Percentiles rank a stretch among this genome's conserved stretches.
Evolutionary conservation across 1,284 basidiomycete species (phyloP).

Genomic region (Caloboletus firmus): DNA sequence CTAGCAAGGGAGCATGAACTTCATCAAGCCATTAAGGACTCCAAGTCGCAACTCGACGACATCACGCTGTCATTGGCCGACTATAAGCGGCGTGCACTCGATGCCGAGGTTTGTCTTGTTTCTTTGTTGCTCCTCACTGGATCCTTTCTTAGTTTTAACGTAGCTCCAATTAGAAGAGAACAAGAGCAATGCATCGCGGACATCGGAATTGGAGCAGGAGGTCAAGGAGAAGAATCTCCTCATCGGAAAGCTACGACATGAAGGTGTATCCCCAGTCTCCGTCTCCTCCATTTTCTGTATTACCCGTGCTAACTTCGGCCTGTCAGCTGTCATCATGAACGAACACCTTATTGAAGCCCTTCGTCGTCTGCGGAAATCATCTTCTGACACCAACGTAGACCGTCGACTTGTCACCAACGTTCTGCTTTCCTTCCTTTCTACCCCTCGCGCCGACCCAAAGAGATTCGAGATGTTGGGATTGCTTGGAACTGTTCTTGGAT

Average conservation of each 20-base stretch:
- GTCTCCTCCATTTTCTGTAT: background rate
- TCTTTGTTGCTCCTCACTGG: background rate
- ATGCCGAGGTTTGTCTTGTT: constrained; percentile 69
- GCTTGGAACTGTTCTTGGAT: constrained; percentile 85
- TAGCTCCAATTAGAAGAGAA: constrained; percentile 75
- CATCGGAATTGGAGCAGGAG: constrained; percentile 79
- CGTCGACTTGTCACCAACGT: constrained; percentile 93
- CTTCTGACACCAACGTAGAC: constrained; percentile 89
- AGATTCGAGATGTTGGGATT: constrained; percentile 96
- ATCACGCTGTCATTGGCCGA: constrained; percentile 77
- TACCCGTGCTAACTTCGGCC: background rate
- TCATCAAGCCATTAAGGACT: constrained; percentile 76
- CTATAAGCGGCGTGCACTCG: constrained; percentile 82
- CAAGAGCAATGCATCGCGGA: constrained; percentile 63
- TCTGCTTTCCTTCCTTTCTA: constrained; percentile 87
- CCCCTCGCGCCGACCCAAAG: constrained; percentile 89
- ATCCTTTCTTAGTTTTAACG: constrained; percentile 7
- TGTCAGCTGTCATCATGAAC: constrained; percentile 87
- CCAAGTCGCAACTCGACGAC: constrained; percentile 71
- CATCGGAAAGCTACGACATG: constrained; percentile 91
- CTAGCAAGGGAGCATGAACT: constrained; percentile 70
- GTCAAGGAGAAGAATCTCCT: constrained; percentile 92
- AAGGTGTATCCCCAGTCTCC: constrained; percentile 69
- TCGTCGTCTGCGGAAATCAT: constrained; percentile 84
- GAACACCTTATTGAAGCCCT: constrained; percentile 97